Evolutionary conservation across 306 rosid species (phyloP).

Genomic region (Acmispon strigosus): DNA sequence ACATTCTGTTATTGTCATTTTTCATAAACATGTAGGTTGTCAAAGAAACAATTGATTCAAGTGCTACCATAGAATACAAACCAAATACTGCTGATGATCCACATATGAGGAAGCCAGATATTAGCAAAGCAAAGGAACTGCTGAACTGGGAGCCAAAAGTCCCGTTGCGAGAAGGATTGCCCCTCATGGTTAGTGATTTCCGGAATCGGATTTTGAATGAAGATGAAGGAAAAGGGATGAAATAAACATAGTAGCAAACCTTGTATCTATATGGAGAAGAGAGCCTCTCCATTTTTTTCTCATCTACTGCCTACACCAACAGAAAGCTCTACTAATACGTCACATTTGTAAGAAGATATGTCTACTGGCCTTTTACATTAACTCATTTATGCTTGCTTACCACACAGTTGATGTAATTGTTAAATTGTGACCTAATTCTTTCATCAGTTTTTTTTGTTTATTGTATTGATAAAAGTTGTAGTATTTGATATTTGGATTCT

Average conservation of each 20-base stretch:
- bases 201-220: constrained; percentile 91
- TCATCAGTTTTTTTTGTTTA: constrained; percentile 14
- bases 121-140: constrained; percentile 84
- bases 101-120: constrained; percentile 97
- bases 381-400: constrained; percentile 24
- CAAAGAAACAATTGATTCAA: constrained; percentile 87
- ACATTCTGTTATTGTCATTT: constrained; percentile 3
- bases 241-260: constrained; percentile 27
- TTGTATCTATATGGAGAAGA: constrained; percentile 40
- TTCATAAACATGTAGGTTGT: constrained; percentile 61
- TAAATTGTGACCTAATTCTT: constrained; percentile 31
- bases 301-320: constrained; percentile 15
- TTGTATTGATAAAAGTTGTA: constrained; percentile 21
- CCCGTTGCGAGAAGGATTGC: constrained; percentile 83
- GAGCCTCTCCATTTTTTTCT: not conserved
- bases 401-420: constrained; percentile 13
- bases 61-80: constrained; percentile 79
- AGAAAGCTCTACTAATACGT: constrained; percentile 27
- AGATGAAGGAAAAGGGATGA: constrained; percentile 77
- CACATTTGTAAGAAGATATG: constrained; percentile 24
- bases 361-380: constrained; percentile 11
- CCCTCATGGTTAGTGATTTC: constrained; percentile 94
- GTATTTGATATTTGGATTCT: constrained; percentile 18
- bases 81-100: constrained; percentile 99
- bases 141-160: constrained; percentile 93